A percentile compares a stretch with the other conserved stretches of the same genome.
These are phyloP conservation scores for Ceratocystis huliohia DNA, from an alignment of 2,329 filamentous ascomycete genomes.

Conservation along the genomic window DNA sequence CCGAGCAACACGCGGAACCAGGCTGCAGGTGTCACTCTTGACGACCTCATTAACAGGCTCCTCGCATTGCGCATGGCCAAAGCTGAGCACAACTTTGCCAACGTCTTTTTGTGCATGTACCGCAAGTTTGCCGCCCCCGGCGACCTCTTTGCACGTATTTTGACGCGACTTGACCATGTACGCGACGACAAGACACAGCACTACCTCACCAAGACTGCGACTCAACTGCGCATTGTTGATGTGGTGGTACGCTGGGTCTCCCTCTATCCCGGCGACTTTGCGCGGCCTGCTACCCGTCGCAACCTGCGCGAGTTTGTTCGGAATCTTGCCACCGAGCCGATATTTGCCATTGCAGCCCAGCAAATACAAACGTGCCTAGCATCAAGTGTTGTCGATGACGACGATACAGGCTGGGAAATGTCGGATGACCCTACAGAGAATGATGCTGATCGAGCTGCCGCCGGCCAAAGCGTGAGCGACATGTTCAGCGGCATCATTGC, in stretches of 20 bases:
- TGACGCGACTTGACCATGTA: conserved; percentile 60
- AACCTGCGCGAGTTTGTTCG: conserved; percentile 63
- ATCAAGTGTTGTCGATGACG: conserved; percentile 61
- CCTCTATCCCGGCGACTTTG: conserved; percentile 86
- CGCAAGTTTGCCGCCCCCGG: conserved; percentile 81
- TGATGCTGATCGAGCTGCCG: conserved; percentile 25
- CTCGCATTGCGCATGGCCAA: conserved; percentile 70
- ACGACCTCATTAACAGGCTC: conserved; percentile 76
- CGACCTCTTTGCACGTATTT: conserved; percentile 63
- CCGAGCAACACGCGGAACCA: conserved; percentile 4
- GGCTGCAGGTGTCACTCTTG: conserved; percentile 43
- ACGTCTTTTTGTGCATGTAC: conserved; percentile 85
- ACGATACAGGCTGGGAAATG: conserved; percentile 87
- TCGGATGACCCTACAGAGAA: conserved; percentile 45
- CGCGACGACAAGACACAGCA: conserved; percentile 53
- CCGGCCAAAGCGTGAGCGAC: conserved; percentile 30
- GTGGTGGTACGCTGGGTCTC: conserved; percentile 82
- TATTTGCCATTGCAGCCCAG: conserved; percentile 72
- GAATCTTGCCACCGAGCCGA: conserved; percentile 60
- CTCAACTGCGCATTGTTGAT: conserved; percentile 71
- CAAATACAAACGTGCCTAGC: conserved; percentile 75
- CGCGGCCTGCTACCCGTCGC: conserved; percentile 58
- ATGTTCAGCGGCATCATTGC: conserved; percentile 35
- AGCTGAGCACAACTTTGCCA: conserved; percentile 75
- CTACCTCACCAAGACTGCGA: conserved; percentile 63